A percentile compares a stretch with the other conserved stretches of the same genome.
Evolutionary conservation across 1,284 basidiomycete species (phyloP).

Genomic region (Ustilago nuda): DNA sequence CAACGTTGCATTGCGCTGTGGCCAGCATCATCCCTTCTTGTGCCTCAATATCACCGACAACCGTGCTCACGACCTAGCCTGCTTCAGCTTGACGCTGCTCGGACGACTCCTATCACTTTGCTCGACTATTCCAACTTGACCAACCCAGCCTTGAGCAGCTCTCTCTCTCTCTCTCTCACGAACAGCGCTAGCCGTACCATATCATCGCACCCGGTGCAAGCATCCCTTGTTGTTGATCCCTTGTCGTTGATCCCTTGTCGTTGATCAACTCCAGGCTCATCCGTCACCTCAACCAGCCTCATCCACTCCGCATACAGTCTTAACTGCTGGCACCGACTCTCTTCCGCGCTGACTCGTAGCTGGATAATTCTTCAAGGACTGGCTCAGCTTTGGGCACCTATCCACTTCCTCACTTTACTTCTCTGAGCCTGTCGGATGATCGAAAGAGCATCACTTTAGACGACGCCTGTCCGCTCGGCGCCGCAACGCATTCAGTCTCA

Average conservation of each 20-base stretch:
- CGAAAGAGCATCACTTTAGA: slow-evolving; percentile 2
- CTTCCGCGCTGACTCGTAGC: neutral
- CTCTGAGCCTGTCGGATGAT: slow-evolving; percentile 8
- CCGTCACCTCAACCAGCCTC: too few species aligned
- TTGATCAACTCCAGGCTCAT: too few species aligned
- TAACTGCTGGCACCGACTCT: too few species aligned
- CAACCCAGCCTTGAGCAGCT: neutral
- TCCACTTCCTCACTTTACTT: neutral
- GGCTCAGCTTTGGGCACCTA: neutral
- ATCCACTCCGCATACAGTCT: too few species aligned
- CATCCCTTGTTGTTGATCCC: too few species aligned
- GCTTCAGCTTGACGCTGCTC: neutral
- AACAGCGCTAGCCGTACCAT: too few species aligned
- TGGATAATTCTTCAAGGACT: neutral
- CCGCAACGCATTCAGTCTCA: neutral
- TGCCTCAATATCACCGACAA: neutral
- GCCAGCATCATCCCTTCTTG: neutral
- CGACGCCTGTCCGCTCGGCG: slow-evolving; percentile 8
- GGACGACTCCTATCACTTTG: neutral
- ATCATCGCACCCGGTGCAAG: too few species aligned
- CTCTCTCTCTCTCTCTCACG: too few species aligned
- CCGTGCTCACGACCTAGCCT: neutral
- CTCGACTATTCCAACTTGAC: neutral
- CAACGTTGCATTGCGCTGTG: neutral
- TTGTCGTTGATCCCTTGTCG: too few species aligned